Base-by-base conservation (phyloP, 2,329 filamentous ascomycete species). In the Cordyceps cateniannulata region DNA sequence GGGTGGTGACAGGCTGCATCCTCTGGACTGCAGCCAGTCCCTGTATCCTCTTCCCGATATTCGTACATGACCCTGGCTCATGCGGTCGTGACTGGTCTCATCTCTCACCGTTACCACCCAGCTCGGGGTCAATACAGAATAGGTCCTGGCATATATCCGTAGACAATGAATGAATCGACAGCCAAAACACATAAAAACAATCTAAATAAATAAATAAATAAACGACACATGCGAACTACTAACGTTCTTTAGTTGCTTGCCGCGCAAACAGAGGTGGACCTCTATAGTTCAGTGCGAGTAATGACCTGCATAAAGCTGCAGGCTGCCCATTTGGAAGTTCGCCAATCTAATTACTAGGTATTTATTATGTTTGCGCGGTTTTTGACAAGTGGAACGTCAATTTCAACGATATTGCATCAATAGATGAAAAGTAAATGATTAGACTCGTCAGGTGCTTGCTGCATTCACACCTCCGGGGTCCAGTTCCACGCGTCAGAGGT, bases 401-500 rank as follows among this genome's bases (percentile, higher is more conserved):
- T 42, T 24, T 8, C 3, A 29, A 25, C 7, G 44, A 47, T 9
- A 29, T 9, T 40, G 32, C 14, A 35, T 53, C 42, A 22, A 45
- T 29, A 62, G 73, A 47, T 35, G 4, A 4, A 48, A 57, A 25
- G 4, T 25, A 14, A 48, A 8, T 32, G 10, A 1, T n/a, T 5
- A 3, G 32, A 22, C 9, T 20, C 20, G 12, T 14, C 22, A 27
- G 9, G 14, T 38, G 4, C 1, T 47, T 38, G 4, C 1, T 47
- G 24, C 27, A 20, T n/a, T 48, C 63, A 75, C 3, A 60, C 62
- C 63, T 83, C 81, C 0, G 81, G 79, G 16, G 81, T 83, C 84
- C 84, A 87, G 65, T 85, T 77, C 84, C 84, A 87, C 56, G 72
- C 74, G 16, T 77, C 73, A 0, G 83, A 81, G 10, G 80, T 84